Evolutionary conservation across 2,329 filamentous ascomycete species (phyloP), one percentile per base, ranked within the genome.

Genomic region (Trichoderma guizhouense): DNA sequence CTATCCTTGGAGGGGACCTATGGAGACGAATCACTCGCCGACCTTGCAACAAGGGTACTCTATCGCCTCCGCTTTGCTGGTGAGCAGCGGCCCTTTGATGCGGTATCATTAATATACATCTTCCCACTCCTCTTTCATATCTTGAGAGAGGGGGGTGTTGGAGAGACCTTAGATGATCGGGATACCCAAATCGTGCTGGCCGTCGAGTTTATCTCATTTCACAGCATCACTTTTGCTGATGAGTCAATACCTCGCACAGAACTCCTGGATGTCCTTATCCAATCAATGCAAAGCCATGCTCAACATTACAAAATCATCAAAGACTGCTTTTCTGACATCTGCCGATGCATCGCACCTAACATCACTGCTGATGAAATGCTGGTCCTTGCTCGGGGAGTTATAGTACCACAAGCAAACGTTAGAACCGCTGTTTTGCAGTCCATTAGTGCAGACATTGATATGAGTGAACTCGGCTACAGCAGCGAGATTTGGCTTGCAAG

Each of bases 291-390:
- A 79, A 88, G 84, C 73, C 97, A 97, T 80, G 92, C 90, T 58
- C 94, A 97, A 78, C 96, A 99, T 81, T 98, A 98, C 84, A 97
- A 97, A 82, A 85, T 95, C 72, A 90, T 98, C 82, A 97, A 95
- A 80, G 96, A 99, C 81, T 97, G 94, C 77, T 89, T 99, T 74
- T 87, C 92, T 69, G 94, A 98, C 79, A 88, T 97, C 75, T 93
- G 93, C 77, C 91, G 94, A 72, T 95, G 92, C 74, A 87, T 98
- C 66, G 92, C 95, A 3, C 90, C 92, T 3, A 97, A 94, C 77
- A 94, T 98, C 75, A 90, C 81, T 71, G 80, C 86, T 4, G 82
- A 87, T 2, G 97, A 99, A 82, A 91, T 96, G 71, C 83, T 85
- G 12, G 89, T 93, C 18, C 87, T 98, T n/a, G 88, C 94, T 12